These are phyloP conservation scores for Scheffersomyces titani DNA, from an alignment of 1,139 yeast species.

Conservation along the genomic window DNA sequence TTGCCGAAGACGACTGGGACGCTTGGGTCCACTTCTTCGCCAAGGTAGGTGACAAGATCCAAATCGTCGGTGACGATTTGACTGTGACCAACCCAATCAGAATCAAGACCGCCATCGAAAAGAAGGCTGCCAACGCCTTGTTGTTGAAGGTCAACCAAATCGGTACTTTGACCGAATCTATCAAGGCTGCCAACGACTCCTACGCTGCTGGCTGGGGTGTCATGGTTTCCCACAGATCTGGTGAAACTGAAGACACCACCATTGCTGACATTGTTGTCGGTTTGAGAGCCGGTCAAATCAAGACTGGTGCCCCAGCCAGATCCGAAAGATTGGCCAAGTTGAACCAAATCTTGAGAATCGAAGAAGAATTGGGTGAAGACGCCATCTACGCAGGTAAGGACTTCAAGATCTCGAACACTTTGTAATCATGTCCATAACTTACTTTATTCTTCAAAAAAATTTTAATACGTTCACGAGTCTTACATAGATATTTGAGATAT, in stretches of 20 bases:
- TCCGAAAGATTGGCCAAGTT: constrained; percentile 98
- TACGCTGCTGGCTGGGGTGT: constrained; percentile 96
- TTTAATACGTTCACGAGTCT: background rate
- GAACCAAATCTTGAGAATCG: constrained; percentile 95
- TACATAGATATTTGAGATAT: constrained; percentile 2
- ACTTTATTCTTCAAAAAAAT: constrained; percentile 1
- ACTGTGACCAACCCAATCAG: constrained; percentile 96
- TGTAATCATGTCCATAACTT: constrained; percentile 8
- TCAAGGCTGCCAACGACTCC: constrained; percentile 89
- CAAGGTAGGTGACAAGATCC: constrained; percentile 68
- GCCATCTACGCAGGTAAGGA: constrained; percentile 90
- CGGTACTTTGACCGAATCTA: constrained; percentile 88
- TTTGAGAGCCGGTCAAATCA: constrained; percentile 95
- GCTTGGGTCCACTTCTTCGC: constrained; percentile 88
- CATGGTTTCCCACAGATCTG: constrained; percentile 97
- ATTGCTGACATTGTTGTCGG: constrained; percentile 97
- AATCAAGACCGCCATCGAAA: constrained; percentile 91
- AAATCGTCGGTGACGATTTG: constrained; percentile 95
- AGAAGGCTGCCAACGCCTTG: constrained; percentile 90
- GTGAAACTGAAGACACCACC: constrained; percentile 98
- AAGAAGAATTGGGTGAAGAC: constrained; percentile 95
- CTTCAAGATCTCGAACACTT: constrained; percentile 56
- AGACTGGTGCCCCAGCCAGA: constrained; percentile 99
- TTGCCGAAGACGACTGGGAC: constrained; percentile 98
- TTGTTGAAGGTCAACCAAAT: constrained; percentile 96